These are phyloP conservation scores for Echeveria elegans DNA, from an alignment of 164 flowering plant species.

Conservation along the genomic window DNA sequence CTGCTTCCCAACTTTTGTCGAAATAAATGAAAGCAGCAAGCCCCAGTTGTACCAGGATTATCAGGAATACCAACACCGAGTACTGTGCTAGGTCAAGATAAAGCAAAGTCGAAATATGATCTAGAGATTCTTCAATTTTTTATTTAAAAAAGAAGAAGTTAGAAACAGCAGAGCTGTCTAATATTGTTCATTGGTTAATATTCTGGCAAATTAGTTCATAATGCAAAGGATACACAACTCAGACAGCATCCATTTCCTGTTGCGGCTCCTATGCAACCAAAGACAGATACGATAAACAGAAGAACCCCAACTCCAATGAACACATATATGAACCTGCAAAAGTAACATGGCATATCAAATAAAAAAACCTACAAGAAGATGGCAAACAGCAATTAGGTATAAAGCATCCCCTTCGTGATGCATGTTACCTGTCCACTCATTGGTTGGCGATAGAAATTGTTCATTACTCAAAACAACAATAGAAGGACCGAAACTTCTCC, in stretches of 20 bases:
- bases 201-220: not conserved
- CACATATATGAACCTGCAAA: slow-evolving; percentile 83
- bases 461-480: too few relatives aligned
- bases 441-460: too few relatives aligned
- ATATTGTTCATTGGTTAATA: not conserved
- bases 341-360: not conserved
- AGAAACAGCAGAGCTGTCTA: not conserved
- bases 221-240: slow-evolving; percentile 69
- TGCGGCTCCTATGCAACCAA: slow-evolving; percentile 72
- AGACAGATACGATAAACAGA: slow-evolving; percentile 74
- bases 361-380: not conserved
- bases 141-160: too few relatives aligned
- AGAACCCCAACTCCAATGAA: slow-evolving; percentile 72
- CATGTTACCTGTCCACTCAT: too few relatives aligned
- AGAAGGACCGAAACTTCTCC: too few relatives aligned
- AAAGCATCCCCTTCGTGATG: not conserved
- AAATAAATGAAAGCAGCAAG: too few relatives aligned
- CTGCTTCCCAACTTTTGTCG: too few relatives aligned
- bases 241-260: slow-evolving; percentile 83
- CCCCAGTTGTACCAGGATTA: too few relatives aligned
- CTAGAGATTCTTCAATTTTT: not conserved
- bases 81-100: slow-evolving; percentile 61
- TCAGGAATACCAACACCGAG: slow-evolving; percentile 15
- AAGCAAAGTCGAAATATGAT: slow-evolving; percentile 12
- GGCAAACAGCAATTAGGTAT: not conserved